Evolutionary conservation across 805 yeast genomes (phyloP).

Genomic region (Ogataea angusta): DNA sequence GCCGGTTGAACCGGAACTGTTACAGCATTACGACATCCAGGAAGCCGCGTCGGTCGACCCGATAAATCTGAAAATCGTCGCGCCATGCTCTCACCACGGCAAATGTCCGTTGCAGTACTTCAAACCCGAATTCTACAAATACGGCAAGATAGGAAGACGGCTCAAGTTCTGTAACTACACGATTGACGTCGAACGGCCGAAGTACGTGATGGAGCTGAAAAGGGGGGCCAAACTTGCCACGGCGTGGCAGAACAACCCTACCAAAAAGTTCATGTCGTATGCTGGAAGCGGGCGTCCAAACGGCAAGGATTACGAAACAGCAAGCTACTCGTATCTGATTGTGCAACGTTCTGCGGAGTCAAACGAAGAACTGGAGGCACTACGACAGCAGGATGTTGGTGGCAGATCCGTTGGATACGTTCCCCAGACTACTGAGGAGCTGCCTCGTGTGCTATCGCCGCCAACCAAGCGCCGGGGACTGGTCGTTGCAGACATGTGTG

Average conservation of each 20-base stretch:
- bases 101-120: conserved; percentile 82
- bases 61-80: conserved; percentile 63
- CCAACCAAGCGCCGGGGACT: conserved; percentile 83
- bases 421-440: conserved; percentile 34
- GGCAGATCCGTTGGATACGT: conserved; percentile 27
- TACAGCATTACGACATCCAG: conserved; percentile 24
- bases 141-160: conserved; percentile 50
- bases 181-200: conserved; percentile 72
- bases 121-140: conserved; percentile 62
- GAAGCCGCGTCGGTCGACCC: conserved; percentile 13
- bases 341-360: conserved; percentile 57
- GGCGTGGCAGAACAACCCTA: conserved; percentile 60
- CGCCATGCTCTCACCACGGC: conserved; percentile 90
- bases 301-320: conserved; percentile 66
- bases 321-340: conserved; percentile 72
- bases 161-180: conserved; percentile 74
- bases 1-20: conserved; percentile 25
- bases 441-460: conserved; percentile 71
- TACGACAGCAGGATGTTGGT: conserved; percentile 16
- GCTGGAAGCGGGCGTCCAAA: conserved; percentile 78
- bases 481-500: conserved; percentile 75
- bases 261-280: conserved; percentile 44
- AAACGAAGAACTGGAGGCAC: conserved; percentile 12
- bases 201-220: conserved; percentile 76
- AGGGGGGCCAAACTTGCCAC: conserved; percentile 74